Percentiles rank a stretch among this genome's conserved stretches.
phyloP scores from a whole-genome alignment of 2,329 filamentous ascomycete genomes.

The Orbilia javanica region DNA sequence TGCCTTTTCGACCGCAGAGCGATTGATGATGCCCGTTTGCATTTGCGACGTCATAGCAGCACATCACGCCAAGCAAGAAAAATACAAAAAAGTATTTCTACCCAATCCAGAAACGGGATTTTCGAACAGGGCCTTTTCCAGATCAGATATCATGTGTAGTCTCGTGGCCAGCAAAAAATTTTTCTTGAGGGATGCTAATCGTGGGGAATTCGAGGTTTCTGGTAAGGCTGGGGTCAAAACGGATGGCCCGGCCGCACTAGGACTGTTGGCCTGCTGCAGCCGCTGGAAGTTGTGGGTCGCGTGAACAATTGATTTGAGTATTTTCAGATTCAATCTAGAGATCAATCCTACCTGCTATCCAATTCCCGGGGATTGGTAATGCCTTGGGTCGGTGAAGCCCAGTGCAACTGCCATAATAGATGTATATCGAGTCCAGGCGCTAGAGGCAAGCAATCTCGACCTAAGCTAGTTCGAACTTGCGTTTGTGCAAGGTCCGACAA shows the following conservation, averaged over 20 bases:
- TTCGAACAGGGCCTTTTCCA: not conserved
- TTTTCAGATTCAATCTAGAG: too few relatives aligned
- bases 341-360: too few relatives aligned
- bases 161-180: too few relatives aligned
- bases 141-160: constrained; percentile 13
- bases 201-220: not conserved
- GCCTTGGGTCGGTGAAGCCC: too few relatives aligned
- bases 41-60: constrained; percentile 14
- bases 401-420: too few relatives aligned
- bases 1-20: not conserved
- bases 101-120: constrained; percentile 6
- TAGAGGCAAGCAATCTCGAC: too few relatives aligned
- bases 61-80: not conserved
- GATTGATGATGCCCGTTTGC: not conserved
- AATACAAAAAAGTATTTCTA: not conserved
- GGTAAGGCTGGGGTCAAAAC: too few relatives aligned
- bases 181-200: not conserved
- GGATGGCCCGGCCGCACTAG: too few relatives aligned
- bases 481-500: not conserved
- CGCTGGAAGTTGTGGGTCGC: not conserved
- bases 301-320: not conserved
- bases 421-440: too few relatives aligned
- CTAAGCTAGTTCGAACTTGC: too few relatives aligned
- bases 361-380: too few relatives aligned
- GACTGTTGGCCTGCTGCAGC: too few relatives aligned